phyloP scores from a whole-genome alignment of 2,329 filamentous ascomycete genomes.

The Cordyceps cateniannulata region DNA sequence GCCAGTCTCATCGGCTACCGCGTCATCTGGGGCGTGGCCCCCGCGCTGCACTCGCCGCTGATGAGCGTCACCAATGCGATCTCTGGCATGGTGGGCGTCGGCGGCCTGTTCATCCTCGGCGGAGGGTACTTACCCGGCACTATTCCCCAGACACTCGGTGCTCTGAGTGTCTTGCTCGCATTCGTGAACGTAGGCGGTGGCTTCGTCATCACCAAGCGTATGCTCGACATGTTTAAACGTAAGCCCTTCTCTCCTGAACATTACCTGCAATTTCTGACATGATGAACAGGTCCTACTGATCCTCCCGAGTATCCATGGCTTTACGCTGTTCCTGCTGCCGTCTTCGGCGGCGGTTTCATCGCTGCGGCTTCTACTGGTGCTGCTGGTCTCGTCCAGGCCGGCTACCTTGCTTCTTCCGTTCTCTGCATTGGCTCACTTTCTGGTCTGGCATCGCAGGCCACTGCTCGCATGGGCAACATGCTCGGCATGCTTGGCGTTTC shows the following conservation, averaged over 20 bases:
- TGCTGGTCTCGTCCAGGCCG: conserved; percentile 78
- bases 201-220: conserved; percentile 86
- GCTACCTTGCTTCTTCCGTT: conserved; percentile 77
- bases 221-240: conserved; percentile 88
- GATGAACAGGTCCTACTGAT: conserved; percentile 59
- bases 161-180: conserved; percentile 72
- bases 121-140: conserved; percentile 73
- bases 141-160: conserved; percentile 71
- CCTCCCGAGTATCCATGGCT: conserved; percentile 85
- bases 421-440: conserved; percentile 82
- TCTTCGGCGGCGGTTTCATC: conserved; percentile 77
- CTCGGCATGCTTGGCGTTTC: conserved; percentile 81
- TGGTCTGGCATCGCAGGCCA: conserved; percentile 72
- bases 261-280: conserved; percentile 12
- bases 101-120: conserved; percentile 82
- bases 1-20: conserved; percentile 83
- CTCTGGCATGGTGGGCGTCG: conserved; percentile 84
- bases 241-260: conserved; percentile 18
- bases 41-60: conserved; percentile 77
- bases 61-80: conserved; percentile 95
- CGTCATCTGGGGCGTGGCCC: conserved; percentile 79
- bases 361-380: conserved; percentile 76
- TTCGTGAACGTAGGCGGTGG: conserved; percentile 87
- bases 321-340: conserved; percentile 67
- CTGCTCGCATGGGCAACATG: conserved; percentile 78